Conservation (phyloP, 345 rosid genomes). For the Microthlaspi erraticum region DNA sequence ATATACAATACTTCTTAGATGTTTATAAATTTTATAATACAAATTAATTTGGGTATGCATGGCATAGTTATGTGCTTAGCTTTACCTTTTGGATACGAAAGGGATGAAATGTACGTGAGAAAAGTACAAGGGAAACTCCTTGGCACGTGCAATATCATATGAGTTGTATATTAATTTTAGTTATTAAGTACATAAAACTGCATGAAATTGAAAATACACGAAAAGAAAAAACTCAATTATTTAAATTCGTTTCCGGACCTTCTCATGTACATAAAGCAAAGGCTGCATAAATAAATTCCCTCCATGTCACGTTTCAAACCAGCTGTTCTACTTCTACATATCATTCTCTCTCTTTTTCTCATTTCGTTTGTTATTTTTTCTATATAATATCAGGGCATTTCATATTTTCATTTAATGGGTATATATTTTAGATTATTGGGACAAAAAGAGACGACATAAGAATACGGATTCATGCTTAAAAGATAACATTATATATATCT, state of each 20-base stretch:
- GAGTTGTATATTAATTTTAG: constrained; percentile 5
- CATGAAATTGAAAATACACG: constrained; percentile 36
- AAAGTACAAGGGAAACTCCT: constrained; percentile 27
- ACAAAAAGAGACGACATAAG: constrained; percentile 31
- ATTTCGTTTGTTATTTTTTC: not conserved
- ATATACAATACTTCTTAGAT: not conserved
- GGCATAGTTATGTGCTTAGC: constrained; percentile 37
- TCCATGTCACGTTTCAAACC: constrained; percentile 40
- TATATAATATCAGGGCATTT: constrained; percentile 1
- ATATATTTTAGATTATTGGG: constrained; percentile 23
- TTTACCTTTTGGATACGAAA: constrained; percentile 44
- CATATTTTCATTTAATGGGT: not conserved
- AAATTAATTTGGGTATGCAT: constrained; percentile 14
- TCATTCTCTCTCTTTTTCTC: constrained; percentile 20
- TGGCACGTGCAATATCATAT: constrained; percentile 41
- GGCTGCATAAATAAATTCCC: constrained; percentile 27
- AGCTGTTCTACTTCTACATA: constrained; percentile 30
- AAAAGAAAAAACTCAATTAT: not conserved
- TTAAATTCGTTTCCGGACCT: constrained; percentile 21
- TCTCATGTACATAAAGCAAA: constrained; percentile 32
- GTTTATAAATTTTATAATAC: not conserved
- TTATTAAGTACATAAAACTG: not conserved
- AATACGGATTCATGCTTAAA: constrained; percentile 38
- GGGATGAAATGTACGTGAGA: constrained; percentile 32
- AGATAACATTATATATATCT: constrained; percentile 26